A percentile compares a stretch with the other conserved stretches of the same genome.
phyloP scores from a whole-genome alignment of 2,329 filamentous ascomycete genomes.

The Neurospora sp. region DNA sequence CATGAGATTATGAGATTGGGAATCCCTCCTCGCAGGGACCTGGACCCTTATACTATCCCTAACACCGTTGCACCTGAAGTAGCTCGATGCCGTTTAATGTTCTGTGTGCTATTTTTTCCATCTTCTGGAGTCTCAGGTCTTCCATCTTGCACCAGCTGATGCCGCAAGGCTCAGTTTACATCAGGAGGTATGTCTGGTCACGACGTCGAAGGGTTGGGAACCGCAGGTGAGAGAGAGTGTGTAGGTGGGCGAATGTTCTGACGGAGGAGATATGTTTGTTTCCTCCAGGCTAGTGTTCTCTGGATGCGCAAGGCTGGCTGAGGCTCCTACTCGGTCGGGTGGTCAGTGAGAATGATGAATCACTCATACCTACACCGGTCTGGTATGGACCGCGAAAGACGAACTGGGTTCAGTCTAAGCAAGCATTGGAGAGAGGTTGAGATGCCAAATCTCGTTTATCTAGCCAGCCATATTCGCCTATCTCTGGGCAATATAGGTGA shows the following conservation, averaged over 20 bases:
- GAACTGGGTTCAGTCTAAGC: not conserved
- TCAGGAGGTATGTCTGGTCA: not conserved
- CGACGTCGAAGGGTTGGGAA: not conserved
- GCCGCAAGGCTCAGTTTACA: not conserved
- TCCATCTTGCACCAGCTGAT: not conserved
- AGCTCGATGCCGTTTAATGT: not conserved
- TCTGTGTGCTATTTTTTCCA: not conserved
- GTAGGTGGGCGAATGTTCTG: not conserved
- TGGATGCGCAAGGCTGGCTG: not conserved
- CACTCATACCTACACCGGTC: not conserved
- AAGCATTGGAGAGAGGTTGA: not conserved
- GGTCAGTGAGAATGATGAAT: not conserved
- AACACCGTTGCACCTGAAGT: not conserved
- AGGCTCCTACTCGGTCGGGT: not conserved
- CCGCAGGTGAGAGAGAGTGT: not conserved
- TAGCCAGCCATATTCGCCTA: not conserved
- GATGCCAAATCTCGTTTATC: not conserved
- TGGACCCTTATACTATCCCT: not conserved
- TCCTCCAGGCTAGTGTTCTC: not conserved
- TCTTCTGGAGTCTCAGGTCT: not conserved
- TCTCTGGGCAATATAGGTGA: not conserved
- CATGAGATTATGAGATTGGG: not conserved
- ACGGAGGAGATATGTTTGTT: not conserved
- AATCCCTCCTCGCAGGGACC: not conserved
- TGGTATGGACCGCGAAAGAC: not conserved